Conservation (phyloP, 225 moss, liverwort and hornwort species). For the Lunularia cruciata region DNA sequence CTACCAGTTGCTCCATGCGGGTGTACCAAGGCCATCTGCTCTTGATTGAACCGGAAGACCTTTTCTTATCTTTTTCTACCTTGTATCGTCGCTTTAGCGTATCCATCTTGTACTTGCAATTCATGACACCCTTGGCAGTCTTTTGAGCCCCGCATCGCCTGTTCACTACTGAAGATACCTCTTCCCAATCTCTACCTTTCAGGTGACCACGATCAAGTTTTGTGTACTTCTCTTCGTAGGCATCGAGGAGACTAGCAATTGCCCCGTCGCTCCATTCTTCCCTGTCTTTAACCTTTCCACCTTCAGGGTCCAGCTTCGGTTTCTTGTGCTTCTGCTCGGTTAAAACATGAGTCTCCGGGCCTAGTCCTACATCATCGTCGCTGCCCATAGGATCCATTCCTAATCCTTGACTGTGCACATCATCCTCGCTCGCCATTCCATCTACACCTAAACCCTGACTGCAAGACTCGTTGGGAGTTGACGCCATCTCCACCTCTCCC, state of each 20-base stretch:
- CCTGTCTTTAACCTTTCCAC: constrained; percentile 32
- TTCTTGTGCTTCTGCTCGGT: constrained; percentile 29
- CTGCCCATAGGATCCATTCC: constrained; percentile 33
- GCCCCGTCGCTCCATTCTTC: constrained; percentile 42
- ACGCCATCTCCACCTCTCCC: constrained; percentile 25
- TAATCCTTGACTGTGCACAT: constrained; percentile 31
- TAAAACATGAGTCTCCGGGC: constrained; percentile 4
- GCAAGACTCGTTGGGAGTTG: constrained; percentile 33
- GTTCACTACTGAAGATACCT: constrained; percentile 28
- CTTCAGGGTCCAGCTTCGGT: constrained; percentile 24
- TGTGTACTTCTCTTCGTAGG: constrained; percentile 36
- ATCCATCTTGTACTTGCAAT: constrained; percentile 42
- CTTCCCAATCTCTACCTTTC: constrained; percentile 38
- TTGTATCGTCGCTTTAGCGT: constrained; percentile 36
- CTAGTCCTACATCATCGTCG: constrained; percentile 24
- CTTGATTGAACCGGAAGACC: constrained; percentile 29
- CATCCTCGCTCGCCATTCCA: constrained; percentile 32
- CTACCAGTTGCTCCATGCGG: constrained; percentile 35
- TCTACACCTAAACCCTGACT: constrained; percentile 35
- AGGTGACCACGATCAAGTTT: constrained; percentile 39
- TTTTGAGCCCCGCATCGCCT: constrained; percentile 32
- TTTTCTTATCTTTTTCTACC: constrained; percentile 35
- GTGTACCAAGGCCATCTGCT: constrained; percentile 41
- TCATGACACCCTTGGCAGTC: constrained; percentile 34
- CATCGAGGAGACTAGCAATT: constrained; percentile 31